Evolutionary conservation across 768 basidiomycete species (phyloP), one percentile per base, ranked within the genome.

Genomic region (Tricholomella constricta): DNA sequence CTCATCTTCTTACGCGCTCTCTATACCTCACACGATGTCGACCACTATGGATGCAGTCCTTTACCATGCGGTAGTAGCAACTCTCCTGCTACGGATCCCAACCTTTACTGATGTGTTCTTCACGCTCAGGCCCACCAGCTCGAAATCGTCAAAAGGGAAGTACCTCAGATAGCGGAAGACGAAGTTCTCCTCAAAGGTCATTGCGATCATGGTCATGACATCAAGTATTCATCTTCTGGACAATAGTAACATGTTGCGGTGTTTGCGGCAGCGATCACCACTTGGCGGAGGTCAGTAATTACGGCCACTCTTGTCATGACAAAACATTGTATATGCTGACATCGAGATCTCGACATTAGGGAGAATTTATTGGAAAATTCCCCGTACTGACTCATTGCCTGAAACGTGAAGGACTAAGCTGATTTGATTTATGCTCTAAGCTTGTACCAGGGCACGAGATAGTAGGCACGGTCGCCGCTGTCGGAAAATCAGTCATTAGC

Each of bases 351-450:
- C 79, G 63, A 71, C 72, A 26, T 20, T 38, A 73, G 68, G 86
- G 86, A 58, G 83, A 88, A 66, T 88, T 88, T 62, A 84, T 86
- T 59, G 75, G 82, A n/a, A 75, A 79, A 61, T 88, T 88, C 66
- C 86, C 86, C 17, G 84, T 85, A 63, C 58, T 78, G 69, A 7
- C 26, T 17, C 27, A 47, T 41, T 29, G 37, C 15, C 14, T 47
- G 35, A 12, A 37, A 46, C 17, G 32, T 17, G 11, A 48, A 27
- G 3, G 47, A 17, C 20, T 6, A 35, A 1, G 15, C 17, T 19
- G 25, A 44, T 29, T 9, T 5, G 35, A 27, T 38, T 25, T 42
- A 36, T 34, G 2, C 23, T 14, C 8, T 34, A 10, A 77, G 76
- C 70, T 77, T 37, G 69, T 77, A n/a, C 76, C 74, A 42, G 73